Evolutionary conservation across 225 moss, liverwort and hornwort species (phyloP).

Genomic region (Physcomitrellopsis africana): DNA sequence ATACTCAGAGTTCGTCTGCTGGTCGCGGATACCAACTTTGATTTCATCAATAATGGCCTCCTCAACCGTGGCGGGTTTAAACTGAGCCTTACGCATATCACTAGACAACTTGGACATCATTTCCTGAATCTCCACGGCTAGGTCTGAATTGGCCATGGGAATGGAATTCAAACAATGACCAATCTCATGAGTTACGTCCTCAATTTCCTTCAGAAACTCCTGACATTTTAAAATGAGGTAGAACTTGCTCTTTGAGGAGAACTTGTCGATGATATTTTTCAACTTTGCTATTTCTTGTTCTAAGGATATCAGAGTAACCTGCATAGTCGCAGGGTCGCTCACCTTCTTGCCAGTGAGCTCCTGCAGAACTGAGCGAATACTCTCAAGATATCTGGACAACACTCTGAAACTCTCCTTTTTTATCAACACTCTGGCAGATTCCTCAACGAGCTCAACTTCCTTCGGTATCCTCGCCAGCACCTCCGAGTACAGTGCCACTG

Average conservation of each 20-base stretch:
- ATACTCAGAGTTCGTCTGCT: constrained; percentile 71
- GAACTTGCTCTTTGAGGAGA: constrained; percentile 70
- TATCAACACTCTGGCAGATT: constrained; percentile 68
- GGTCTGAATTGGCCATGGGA: constrained; percentile 64
- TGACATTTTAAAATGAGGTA: constrained; percentile 80
- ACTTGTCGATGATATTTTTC: constrained; percentile 49
- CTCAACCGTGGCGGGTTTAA: constrained; percentile 59
- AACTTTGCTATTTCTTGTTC: constrained; percentile 68
- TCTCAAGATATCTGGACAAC: constrained; percentile 67
- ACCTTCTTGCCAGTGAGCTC: constrained; percentile 66
- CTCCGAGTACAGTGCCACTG: constrained; percentile 61
- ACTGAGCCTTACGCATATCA: constrained; percentile 77
- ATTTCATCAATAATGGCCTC: constrained; percentile 83
- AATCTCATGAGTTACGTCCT: constrained; percentile 72
- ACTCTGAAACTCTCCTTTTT: constrained; percentile 72
- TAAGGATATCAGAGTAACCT: constrained; percentile 59
- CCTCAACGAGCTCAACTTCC: constrained; percentile 58
- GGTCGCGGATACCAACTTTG: constrained; percentile 70
- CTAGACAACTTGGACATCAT: constrained; percentile 59
- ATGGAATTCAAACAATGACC: constrained; percentile 70
- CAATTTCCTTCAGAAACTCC: constrained; percentile 71
- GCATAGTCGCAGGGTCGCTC: constrained; percentile 67
- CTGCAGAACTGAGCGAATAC: constrained; percentile 59
- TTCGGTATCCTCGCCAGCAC: constrained; percentile 70
- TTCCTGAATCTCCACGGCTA: constrained; percentile 60